Percentiles rank a stretch among this genome's conserved stretches.
phyloP scores from a whole-genome alignment of 495 filamentous ascomycete species.

The Talaromyces wortmannii region DNA sequence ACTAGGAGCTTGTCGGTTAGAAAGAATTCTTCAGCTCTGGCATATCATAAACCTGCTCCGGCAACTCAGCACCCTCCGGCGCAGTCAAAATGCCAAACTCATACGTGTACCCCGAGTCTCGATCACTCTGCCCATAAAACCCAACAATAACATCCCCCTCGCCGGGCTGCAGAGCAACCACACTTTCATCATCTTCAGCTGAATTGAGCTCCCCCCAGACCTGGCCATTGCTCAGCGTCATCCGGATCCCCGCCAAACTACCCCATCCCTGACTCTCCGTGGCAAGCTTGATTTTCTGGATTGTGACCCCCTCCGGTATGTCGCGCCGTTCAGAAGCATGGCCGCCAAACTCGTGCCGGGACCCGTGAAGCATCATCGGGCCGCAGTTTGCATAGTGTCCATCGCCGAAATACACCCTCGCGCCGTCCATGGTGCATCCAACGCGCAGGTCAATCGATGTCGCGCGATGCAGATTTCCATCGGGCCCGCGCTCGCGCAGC shows the following conservation, averaged over 20 bases:
- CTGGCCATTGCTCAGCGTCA: conserved; percentile 26
- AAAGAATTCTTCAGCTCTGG: not conserved
- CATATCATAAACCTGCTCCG: conserved; percentile 23
- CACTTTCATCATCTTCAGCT: not conserved
- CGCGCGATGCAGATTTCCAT: conserved; percentile 18
- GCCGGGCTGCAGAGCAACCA: conserved; percentile 15
- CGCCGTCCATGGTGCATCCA: conserved; percentile 26
- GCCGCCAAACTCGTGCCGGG: conserved; percentile 16
- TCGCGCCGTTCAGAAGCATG: conserved; percentile 19
- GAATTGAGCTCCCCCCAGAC: conserved; percentile 22
- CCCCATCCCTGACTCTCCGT: conserved; percentile 2
- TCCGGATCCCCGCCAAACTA: conserved; percentile 22
- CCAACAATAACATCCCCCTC: conserved; percentile 28
- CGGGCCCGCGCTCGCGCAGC: conserved; percentile 15
- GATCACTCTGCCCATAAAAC: conserved; percentile 28
- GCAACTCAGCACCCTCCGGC: conserved; percentile 23
- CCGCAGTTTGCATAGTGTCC: conserved; percentile 25
- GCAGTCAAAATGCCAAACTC: conserved; percentile 38
- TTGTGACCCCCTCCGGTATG: conserved; percentile 16
- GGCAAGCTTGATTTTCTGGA: conserved; percentile 22
- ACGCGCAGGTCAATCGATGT: conserved; percentile 28
- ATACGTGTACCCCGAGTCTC: conserved; percentile 4
- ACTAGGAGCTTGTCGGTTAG: not conserved
- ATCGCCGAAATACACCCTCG: conserved; percentile 27
- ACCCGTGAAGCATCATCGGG: conserved; percentile 7